A percentile compares a stretch with the other conserved stretches of the same genome.
Conservation (phyloP, 176 grass and related monocot species). For the Aegilops sharonensis region DNA sequence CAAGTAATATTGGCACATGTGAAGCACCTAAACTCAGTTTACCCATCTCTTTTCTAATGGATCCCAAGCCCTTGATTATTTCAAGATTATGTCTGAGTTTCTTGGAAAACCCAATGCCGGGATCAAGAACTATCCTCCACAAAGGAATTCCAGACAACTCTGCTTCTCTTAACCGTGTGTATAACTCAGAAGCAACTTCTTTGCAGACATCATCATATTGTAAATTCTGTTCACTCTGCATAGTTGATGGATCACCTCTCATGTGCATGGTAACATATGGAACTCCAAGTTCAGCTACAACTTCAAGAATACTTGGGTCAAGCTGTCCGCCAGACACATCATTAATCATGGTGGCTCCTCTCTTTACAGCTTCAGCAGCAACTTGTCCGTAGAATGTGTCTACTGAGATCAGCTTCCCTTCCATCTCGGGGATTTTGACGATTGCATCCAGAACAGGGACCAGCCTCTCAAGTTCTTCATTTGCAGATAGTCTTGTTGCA, state of each 20-base stretch:
- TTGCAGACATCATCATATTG: slow-evolving; percentile 63
- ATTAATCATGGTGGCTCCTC: slow-evolving; percentile 78
- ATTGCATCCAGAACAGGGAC: slow-evolving; percentile 68
- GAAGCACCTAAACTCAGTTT: slow-evolving; percentile 72
- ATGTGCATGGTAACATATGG: slow-evolving; percentile 89
- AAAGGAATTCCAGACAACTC: slow-evolving; percentile 71
- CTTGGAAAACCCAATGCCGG: slow-evolving; percentile 92
- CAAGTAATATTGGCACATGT: slow-evolving; percentile 69
- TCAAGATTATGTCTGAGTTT: slow-evolving; percentile 50
- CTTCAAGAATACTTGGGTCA: slow-evolving; percentile 68
- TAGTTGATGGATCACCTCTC: slow-evolving; percentile 78
- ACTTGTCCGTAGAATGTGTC: slow-evolving; percentile 90
- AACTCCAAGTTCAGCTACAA: slow-evolving; percentile 69
- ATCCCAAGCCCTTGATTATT: slow-evolving; percentile 52
- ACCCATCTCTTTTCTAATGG: slow-evolving; percentile 57
- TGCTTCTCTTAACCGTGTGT: slow-evolving; percentile 44
- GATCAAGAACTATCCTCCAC: slow-evolving; percentile 89
- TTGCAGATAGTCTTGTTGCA: slow-evolving; percentile 59
- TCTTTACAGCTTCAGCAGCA: slow-evolving; percentile 71
- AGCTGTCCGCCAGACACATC: slow-evolving; percentile 79
- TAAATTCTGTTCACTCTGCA: slow-evolving; percentile 81
- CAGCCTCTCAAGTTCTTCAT: slow-evolving; percentile 77
- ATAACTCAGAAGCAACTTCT: slow-evolving; percentile 77
- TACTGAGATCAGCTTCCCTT: slow-evolving; percentile 71
- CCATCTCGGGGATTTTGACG: slow-evolving; percentile 56